phyloP scores from a whole-genome alignment of 768 basidiomycete genomes.

The Chlorophyllum brunneum region DNA sequence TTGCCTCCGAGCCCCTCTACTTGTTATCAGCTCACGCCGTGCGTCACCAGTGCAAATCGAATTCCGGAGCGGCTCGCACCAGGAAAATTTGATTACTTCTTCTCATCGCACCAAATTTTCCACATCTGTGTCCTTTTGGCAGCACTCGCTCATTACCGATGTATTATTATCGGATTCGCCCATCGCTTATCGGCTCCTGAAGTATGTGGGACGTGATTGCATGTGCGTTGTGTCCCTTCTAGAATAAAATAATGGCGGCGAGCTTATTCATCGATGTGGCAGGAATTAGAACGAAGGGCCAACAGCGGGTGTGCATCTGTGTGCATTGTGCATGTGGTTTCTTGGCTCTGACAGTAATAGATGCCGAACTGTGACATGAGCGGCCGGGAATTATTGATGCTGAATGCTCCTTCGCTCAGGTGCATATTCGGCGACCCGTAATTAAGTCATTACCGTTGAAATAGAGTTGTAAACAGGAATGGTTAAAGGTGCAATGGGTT shows the following conservation, averaged over 20 bases:
- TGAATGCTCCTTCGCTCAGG: background rate
- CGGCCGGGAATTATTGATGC: background rate
- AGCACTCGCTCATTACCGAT: conserved; percentile 61
- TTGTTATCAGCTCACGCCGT: conserved; percentile 6
- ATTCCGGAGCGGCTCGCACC: conserved; percentile 75
- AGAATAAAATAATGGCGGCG: background rate
- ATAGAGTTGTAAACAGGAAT: conserved; percentile 7
- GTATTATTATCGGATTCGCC: conserved; percentile 52
- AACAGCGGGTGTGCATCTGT: background rate
- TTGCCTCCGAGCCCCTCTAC: conserved; percentile 5
- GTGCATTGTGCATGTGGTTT: background rate
- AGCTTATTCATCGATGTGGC: conserved; percentile 1
- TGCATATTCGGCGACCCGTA: background rate
- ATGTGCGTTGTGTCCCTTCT: background rate
- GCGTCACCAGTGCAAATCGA: conserved; percentile 62
- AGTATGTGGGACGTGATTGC: conserved; percentile 21
- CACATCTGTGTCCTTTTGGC: conserved; percentile 76
- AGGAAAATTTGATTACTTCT: conserved; percentile 75
- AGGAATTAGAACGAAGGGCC: background rate
- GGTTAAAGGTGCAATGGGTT: background rate
- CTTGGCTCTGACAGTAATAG: background rate
- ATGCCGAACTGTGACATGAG: background rate
- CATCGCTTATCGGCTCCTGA: conserved; percentile 48
- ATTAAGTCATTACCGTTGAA: background rate
- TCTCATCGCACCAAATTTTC: conserved; percentile 88